Evolutionary conservation across 176 grass and related monocot species (phyloP).

Genomic region (Juncus inflexus): DNA sequence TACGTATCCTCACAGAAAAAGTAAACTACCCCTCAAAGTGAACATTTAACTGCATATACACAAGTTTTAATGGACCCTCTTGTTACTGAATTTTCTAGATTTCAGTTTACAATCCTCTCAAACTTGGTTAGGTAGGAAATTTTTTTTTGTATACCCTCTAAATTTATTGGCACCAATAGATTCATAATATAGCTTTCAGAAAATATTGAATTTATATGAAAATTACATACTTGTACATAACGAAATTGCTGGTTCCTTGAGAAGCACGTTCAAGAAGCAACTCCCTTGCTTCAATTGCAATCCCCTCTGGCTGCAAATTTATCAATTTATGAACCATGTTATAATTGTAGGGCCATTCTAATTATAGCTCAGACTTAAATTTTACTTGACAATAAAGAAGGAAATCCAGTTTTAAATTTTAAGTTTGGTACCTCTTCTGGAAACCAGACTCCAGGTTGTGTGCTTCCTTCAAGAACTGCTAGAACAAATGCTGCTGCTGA

Average conservation of each 20-base stretch:
- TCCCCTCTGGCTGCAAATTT: constrained; percentile 43
- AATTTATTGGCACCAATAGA: background rate
- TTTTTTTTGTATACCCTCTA: too few relatives aligned
- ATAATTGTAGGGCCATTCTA: background rate
- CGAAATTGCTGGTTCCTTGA: constrained; percentile 42
- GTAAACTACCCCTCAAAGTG: too few relatives aligned
- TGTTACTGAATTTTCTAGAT: background rate
- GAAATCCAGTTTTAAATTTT: background rate
- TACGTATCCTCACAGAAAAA: background rate
- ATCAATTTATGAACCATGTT: constrained; percentile 13
- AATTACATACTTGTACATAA: constrained; percentile 38
- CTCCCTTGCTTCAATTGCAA: constrained; percentile 51
- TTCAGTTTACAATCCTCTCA: too few relatives aligned
- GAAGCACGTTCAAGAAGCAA: constrained; percentile 34
- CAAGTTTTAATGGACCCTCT: background rate
- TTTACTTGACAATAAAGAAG: background rate
- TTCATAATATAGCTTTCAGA: background rate
- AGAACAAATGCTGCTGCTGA: constrained; percentile 33
- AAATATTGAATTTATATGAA: constrained; percentile 4
- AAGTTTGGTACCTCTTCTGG: constrained; percentile 41
- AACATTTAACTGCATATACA: background rate
- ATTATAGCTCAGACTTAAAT: background rate
- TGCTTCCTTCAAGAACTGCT: constrained; percentile 47
- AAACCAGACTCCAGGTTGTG: constrained; percentile 60
- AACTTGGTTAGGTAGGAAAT: too few relatives aligned